Conservation (phyloP, 768 basidiomycete species). For the Mycena pura region DNA sequence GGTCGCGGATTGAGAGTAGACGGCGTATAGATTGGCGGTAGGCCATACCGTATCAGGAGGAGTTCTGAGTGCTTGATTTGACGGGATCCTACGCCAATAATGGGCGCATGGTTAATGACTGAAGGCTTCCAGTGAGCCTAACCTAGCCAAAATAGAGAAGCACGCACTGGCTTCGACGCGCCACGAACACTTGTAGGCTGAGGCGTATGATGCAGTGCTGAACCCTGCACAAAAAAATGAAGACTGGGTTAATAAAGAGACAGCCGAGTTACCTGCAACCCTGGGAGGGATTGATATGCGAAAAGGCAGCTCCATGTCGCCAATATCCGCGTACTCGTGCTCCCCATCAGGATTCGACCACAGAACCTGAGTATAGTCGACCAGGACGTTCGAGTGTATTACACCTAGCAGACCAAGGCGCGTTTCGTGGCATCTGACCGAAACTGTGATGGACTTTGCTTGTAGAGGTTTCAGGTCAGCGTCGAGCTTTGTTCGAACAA, state of each 20-base stretch:
- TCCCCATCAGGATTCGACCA: constrained; percentile 65
- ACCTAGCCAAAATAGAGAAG: constrained; percentile 18
- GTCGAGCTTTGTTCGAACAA: constrained; percentile 75
- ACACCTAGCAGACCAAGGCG: constrained; percentile 66
- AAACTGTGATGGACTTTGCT: constrained; percentile 70
- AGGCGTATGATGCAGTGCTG: constrained; percentile 72
- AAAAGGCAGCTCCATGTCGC: constrained; percentile 73
- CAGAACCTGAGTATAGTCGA: constrained; percentile 68
- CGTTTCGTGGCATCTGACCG: constrained; percentile 86
- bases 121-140: constrained; percentile 17
- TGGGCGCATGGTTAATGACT: constrained; percentile 75
- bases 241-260: background rate
- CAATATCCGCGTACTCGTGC: constrained; percentile 62
- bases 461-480: constrained; percentile 71
- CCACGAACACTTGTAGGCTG: constrained; percentile 81
- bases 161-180: constrained; percentile 79
- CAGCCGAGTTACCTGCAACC: constrained; percentile 37
- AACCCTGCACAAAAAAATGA: constrained; percentile 47
- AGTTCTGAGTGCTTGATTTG: constrained; percentile 76
- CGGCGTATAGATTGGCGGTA: constrained; percentile 51
- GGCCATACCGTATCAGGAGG: constrained; percentile 72
- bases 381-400: constrained; percentile 67
- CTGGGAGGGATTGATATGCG: constrained; percentile 70
- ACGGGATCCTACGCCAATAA: constrained; percentile 70
- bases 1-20: constrained; percentile 43